A percentile compares a stretch with the other conserved stretches of the same genome.
These are phyloP conservation scores for Monosporascus sp. DNA, from an alignment of 2,329 filamentous ascomycete genomes.

Conservation along the genomic window DNA sequence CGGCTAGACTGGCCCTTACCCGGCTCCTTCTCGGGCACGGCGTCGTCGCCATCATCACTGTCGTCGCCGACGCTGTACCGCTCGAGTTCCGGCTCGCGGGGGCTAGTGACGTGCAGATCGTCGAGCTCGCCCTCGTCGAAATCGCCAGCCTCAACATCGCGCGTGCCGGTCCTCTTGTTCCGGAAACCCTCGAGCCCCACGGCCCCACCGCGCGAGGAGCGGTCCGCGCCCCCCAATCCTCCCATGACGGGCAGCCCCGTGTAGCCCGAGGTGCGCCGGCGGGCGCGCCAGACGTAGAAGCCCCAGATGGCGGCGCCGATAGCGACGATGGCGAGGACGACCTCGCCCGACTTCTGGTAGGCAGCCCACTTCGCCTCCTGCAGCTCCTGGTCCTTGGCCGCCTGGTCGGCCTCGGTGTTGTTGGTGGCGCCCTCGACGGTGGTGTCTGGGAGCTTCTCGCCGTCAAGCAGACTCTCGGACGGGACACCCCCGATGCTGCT, in stretches of 20 bases:
- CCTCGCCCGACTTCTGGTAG: slow-evolving; percentile 81
- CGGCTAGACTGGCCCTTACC: slow-evolving; percentile 1
- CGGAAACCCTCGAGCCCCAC: slow-evolving; percentile 42
- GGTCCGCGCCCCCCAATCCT: not conserved
- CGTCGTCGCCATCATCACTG: slow-evolving; percentile 45
- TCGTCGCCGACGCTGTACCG: slow-evolving; percentile 54
- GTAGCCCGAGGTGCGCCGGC: slow-evolving; percentile 52
- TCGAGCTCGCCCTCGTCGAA: slow-evolving; percentile 64
- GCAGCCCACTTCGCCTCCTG: slow-evolving; percentile 83
- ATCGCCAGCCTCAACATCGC: slow-evolving; percentile 58
- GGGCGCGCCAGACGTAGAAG: slow-evolving; percentile 62
- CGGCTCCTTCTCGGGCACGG: not conserved
- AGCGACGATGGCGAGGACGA: slow-evolving; percentile 75
- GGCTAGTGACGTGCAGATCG: slow-evolving; percentile 50
- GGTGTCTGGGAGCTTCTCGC: slow-evolving; percentile 73
- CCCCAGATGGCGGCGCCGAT: slow-evolving; percentile 70
- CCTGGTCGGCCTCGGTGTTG: slow-evolving; percentile 57
- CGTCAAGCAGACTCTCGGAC: slow-evolving; percentile 75
- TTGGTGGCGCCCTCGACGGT: slow-evolving; percentile 67
- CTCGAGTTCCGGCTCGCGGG: slow-evolving; percentile 34
- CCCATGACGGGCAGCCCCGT: slow-evolving; percentile 38
- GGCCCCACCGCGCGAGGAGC: slow-evolving; percentile 29
- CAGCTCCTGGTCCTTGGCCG: slow-evolving; percentile 65
- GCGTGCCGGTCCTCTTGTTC: slow-evolving; percentile 32
- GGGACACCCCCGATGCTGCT: slow-evolving; percentile 77